phyloP scores from a whole-genome alignment of 1,284 basidiomycete genomes.

The Amylostereum areolatum region DNA sequence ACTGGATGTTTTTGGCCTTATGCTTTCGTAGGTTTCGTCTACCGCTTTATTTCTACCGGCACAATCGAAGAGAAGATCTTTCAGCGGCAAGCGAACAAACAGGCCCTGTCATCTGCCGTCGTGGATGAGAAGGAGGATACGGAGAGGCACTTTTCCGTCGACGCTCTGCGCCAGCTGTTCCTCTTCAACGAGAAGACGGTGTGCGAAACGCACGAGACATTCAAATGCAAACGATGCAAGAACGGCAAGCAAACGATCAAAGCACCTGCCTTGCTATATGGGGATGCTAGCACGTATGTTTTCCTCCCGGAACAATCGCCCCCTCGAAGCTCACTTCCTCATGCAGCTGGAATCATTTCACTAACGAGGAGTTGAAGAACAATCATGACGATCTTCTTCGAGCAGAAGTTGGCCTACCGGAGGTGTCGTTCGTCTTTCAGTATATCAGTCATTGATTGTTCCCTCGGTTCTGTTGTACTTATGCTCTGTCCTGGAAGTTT shows the following conservation, averaged over 20 bases:
- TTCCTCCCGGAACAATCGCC: neutral
- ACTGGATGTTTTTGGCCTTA: neutral
- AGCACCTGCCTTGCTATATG: slow-evolving; percentile 85
- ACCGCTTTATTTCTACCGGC: slow-evolving; percentile 96
- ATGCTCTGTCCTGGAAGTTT: no score
- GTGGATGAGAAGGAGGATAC: slow-evolving; percentile 97
- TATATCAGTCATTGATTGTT: slow-evolving; percentile 68
- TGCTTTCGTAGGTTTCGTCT: slow-evolving; percentile 77
- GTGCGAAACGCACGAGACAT: slow-evolving; percentile 95
- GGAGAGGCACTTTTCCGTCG: slow-evolving; percentile 92
- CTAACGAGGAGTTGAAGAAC: slow-evolving; percentile 79
- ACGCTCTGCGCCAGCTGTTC: slow-evolving; percentile 89
- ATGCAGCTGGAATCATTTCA: slow-evolving; percentile 94
- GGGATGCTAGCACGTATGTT: slow-evolving; percentile 94
- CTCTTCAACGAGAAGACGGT: slow-evolving; percentile 83
- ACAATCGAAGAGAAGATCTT: slow-evolving; percentile 99
- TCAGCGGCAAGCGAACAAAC: slow-evolving; percentile 93
- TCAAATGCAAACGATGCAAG: slow-evolving; percentile 95
- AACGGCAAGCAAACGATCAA: slow-evolving; percentile 84
- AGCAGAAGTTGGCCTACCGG: slow-evolving; percentile 79
- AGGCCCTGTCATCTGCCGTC: slow-evolving; percentile 93
- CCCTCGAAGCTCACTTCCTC: slow-evolving; percentile 5
- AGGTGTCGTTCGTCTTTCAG: slow-evolving; percentile 91
- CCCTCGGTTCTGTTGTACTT: no score
- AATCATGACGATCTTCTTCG: slow-evolving; percentile 96